These are phyloP conservation scores for Kluyveromyces starmeri DNA, from an alignment of 805 yeast species.

Conservation along the genomic window DNA sequence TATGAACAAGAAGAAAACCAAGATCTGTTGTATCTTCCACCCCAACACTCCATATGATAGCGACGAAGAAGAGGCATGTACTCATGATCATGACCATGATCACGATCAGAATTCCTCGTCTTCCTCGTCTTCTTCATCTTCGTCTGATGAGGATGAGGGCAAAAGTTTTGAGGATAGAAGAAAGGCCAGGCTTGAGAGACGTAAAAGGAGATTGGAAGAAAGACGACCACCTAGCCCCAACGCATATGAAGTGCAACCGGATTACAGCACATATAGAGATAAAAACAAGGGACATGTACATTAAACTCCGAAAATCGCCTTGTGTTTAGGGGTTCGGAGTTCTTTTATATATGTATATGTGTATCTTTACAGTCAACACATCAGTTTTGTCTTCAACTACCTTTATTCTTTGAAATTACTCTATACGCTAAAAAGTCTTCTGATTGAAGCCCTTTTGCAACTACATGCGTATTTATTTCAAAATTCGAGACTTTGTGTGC, in stretches of 20 bases:
- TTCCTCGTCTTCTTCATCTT: slow-evolving; percentile 31
- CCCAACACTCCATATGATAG: slow-evolving; percentile 60
- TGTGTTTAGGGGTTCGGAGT: too few species aligned
- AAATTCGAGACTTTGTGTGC: too few species aligned
- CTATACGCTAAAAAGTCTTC: too few species aligned
- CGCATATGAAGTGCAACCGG: slow-evolving; percentile 86
- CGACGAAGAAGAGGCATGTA: slow-evolving; percentile 29
- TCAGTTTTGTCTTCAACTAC: too few species aligned
- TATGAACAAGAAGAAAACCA: slow-evolving; percentile 80
- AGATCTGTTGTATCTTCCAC: slow-evolving; percentile 83
- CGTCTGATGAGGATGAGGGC: slow-evolving; percentile 33
- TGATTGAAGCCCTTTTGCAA: not conserved
- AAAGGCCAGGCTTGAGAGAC: slow-evolving; percentile 28
- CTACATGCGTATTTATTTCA: too few species aligned
- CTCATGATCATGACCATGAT: slow-evolving; percentile 14
- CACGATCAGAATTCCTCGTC: slow-evolving; percentile 13
- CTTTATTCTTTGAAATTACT: too few species aligned
- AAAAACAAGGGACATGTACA: slow-evolving; percentile 10
- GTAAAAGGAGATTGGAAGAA: slow-evolving; percentile 22
- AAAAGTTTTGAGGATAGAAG: slow-evolving; percentile 27
- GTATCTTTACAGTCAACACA: too few species aligned
- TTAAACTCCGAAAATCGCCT: too few species aligned
- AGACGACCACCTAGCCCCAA: slow-evolving; percentile 44
- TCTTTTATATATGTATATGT: too few species aligned
- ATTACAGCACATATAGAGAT: slow-evolving; percentile 31